phyloP scores from a whole-genome alignment of 2,329 filamentous ascomycete species.

The Venturia asperata region DNA sequence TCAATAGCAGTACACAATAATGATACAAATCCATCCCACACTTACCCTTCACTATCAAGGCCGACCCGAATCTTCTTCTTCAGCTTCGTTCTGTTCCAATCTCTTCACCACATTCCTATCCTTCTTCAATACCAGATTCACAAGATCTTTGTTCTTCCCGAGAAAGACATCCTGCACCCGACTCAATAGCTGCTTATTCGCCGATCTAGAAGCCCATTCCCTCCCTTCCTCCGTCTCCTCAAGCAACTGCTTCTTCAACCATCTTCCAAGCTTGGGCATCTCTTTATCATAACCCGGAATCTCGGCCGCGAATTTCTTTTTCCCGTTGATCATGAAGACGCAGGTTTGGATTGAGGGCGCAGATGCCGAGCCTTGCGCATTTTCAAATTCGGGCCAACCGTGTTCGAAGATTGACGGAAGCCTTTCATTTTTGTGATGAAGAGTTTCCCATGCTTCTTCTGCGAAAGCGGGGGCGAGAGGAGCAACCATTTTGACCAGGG shows the following conservation, averaged over 20 bases:
- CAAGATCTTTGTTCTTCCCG: background rate
- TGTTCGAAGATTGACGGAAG: background rate
- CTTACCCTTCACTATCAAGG: too few relatives aligned
- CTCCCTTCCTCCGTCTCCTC: conserved; percentile 10
- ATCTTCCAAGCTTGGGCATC: conserved; percentile 17
- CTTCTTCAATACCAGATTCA: conserved; percentile 12
- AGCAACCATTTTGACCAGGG: conserved; percentile 63
- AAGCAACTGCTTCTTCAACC: conserved; percentile 12
- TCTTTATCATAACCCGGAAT: background rate
- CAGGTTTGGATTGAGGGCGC: background rate
- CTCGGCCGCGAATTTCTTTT: conserved; percentile 5
- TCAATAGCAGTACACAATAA: too few relatives aligned
- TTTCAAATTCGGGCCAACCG: conserved; percentile 1
- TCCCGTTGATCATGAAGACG: conserved; percentile 17
- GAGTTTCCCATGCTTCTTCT: conserved; percentile 68
- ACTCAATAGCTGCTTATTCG: conserved; percentile 12
- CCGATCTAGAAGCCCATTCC: background rate
- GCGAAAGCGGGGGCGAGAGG: conserved; percentile 74
- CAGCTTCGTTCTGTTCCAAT: background rate
- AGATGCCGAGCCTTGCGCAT: background rate
- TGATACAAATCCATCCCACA: too few relatives aligned
- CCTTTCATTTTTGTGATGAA: conserved; percentile 31
- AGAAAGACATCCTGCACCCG: conserved; percentile 18
- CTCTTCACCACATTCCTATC: background rate
- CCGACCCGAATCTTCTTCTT: too few relatives aligned